Conservation (phyloP, 805 yeast species). For the Candida krabiensis region DNA sequence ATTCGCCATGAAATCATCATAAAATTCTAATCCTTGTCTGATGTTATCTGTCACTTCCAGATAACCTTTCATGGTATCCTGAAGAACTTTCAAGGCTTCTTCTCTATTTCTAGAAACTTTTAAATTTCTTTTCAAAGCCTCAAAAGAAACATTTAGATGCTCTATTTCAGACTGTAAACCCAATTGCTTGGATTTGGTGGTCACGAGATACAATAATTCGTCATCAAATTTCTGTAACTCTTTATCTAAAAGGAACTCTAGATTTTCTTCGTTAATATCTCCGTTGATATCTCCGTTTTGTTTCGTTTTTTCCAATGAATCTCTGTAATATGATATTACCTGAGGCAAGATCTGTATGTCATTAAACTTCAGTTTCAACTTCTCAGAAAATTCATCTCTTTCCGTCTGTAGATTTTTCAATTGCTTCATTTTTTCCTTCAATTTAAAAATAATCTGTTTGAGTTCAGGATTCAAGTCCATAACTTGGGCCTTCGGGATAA, state of each 20-base stretch:
- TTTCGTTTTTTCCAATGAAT: constrained; percentile 39
- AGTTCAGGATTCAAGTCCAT: constrained; percentile 35
- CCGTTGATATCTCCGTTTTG: constrained; percentile 19
- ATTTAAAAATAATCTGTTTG: constrained; percentile 32
- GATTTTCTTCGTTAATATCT: constrained; percentile 29
- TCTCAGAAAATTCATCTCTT: constrained; percentile 41
- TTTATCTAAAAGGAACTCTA: constrained; percentile 39
- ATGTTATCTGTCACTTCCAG: constrained; percentile 59
- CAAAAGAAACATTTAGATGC: constrained; percentile 38
- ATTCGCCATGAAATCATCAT: constrained; percentile 55
- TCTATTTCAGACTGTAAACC: constrained; percentile 29
- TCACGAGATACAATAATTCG: constrained; percentile 49
- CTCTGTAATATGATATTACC: constrained; percentile 36
- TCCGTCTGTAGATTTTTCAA: constrained; percentile 33
- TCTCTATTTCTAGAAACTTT: constrained; percentile 40
- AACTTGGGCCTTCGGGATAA: constrained; percentile 42
- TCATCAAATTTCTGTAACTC: constrained; percentile 47
- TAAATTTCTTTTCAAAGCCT: constrained; percentile 33
- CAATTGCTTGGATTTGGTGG: constrained; percentile 39
- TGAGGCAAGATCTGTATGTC: constrained; percentile 52
- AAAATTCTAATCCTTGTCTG: constrained; percentile 69
- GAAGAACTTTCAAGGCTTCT: constrained; percentile 50
- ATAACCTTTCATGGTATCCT: constrained; percentile 48
- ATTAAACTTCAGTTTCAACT: constrained; percentile 44
- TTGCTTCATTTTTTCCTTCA: constrained; percentile 35